Conservation (phyloP, 305 asterid species). For the Nicotiana rustica region DNA sequence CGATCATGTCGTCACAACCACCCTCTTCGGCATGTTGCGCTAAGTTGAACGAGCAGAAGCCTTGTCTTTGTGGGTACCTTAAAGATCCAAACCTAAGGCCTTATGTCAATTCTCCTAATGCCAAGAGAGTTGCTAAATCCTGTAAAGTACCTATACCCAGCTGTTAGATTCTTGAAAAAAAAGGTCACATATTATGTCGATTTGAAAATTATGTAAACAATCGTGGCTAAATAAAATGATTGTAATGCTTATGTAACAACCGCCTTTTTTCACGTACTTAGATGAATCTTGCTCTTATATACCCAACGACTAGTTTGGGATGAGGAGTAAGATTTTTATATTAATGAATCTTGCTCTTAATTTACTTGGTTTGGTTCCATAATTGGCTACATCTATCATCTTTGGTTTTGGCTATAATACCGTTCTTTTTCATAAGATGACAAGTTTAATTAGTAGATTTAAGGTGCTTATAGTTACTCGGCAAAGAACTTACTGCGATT, state of each 20-base stretch:
- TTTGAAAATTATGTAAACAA: neutral
- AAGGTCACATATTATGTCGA: neutral
- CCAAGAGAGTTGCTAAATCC: slow-evolving; percentile 33
- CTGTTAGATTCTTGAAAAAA: slow-evolving; percentile 27
- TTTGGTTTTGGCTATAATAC: neutral
- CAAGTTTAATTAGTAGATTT: neutral
- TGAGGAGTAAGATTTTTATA: no score
- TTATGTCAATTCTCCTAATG: slow-evolving; percentile 29
- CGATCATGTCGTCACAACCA: slow-evolving; percentile 35
- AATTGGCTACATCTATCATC: no score
- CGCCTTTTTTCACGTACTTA: no score
- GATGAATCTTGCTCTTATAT: no score
- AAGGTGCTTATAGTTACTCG: neutral
- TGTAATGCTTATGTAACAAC: no score
- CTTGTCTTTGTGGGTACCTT: slow-evolving; percentile 44
- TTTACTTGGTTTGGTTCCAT: no score
- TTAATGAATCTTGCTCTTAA: no score
- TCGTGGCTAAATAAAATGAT: neutral
- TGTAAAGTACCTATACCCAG: slow-evolving; percentile 39
- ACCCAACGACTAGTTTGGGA: no score
- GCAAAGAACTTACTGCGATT: no score
- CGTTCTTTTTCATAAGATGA: neutral
- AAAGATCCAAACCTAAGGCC: slow-evolving; percentile 35
- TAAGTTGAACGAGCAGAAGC: slow-evolving; percentile 38
- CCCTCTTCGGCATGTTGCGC: slow-evolving; percentile 50